Evolutionary conservation across 2,329 filamentous ascomycete species (phyloP), one percentile per base, ranked within the genome.

Genomic region (Colletotrichum truncatum): DNA sequence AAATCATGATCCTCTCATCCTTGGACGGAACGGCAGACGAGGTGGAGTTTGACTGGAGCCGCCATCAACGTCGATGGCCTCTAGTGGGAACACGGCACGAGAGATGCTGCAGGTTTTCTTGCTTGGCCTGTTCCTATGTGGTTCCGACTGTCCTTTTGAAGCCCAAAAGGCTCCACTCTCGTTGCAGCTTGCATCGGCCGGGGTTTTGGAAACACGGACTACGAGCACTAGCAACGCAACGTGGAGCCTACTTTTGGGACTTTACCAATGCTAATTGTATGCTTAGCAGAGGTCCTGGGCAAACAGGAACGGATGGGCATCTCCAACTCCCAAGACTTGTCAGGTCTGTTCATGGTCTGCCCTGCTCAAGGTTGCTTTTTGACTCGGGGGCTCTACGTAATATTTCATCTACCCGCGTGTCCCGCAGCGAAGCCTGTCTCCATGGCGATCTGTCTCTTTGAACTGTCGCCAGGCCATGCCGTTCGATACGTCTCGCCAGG

Each of bases 1-100:
- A 43, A 56, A 48, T 25, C 48, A 26, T 41, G 30, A 16, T 52
- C 26, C 56, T 26, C 38, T 61, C 48, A 36, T 61, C 43, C 48
- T 48, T 49, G 43, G 41, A 34, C 49, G 62, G 60, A 45, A 39
- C 62, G 62, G 41, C 48, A 55, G 34, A 39, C 49, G 34, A 21
- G 34, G 41, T 65, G 48, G 48, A 36, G 41, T 21, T 14, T 23
- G n/a, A 23, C 45, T 62, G 62, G 56, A 62, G 62, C 48, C 55
- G 34, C 38, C 55, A 23, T 64, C 48, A 21, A 46, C 48, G 55
- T 53, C 25, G 46, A 64, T 38, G 30, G n/a, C 55, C 46, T 46
- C 36, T 23, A 59, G 55, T 60, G 30, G 55, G 38, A 26, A 52
- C 30, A 52, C 61, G 55, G 59, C 52, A 43, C 59, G 41, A 32